These are phyloP conservation scores for Sabuloglossum arenarium DNA, from an alignment of 495 filamentous ascomycete species.

Conservation along the genomic window DNA sequence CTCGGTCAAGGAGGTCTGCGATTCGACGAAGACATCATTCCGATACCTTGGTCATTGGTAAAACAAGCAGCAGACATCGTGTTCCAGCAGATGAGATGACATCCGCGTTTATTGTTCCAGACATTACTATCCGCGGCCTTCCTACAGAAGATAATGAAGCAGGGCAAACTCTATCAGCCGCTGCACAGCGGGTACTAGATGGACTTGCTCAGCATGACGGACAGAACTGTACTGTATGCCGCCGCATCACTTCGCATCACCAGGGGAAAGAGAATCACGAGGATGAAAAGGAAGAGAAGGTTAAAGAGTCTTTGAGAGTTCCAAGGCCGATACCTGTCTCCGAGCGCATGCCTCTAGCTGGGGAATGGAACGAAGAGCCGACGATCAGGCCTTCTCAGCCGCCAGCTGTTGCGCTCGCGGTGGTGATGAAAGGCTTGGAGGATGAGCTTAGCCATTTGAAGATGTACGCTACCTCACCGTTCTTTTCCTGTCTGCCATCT, in stretches of 20 bases:
- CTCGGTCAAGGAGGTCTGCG: not conserved
- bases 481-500: not conserved
- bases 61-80: not conserved
- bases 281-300: not conserved
- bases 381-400: conserved; percentile 58
- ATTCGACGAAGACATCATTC: not conserved
- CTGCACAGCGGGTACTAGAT: conserved; percentile 37
- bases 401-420: conserved; percentile 55
- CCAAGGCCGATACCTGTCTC: conserved; percentile 53
- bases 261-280: conserved; percentile 15
- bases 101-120: conserved; percentile 57
- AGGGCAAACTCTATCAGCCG: conserved; percentile 16
- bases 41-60: not conserved
- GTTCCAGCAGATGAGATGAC: conserved; percentile 41
- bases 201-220: conserved; percentile 39
- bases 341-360: conserved; percentile 32
- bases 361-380: conserved; percentile 39
- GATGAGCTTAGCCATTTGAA: conserved; percentile 74
- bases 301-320: conserved; percentile 37
- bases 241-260: conserved; percentile 26
- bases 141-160: conserved; percentile 8
- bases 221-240: conserved; percentile 55
- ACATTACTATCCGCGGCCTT: conserved; percentile 31
- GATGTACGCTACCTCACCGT: conserved; percentile 1
- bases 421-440: conserved; percentile 55